Base-by-base conservation (phyloP, 2,329 filamentous ascomycete genomes). In the Atkinsonella texensis region DNA sequence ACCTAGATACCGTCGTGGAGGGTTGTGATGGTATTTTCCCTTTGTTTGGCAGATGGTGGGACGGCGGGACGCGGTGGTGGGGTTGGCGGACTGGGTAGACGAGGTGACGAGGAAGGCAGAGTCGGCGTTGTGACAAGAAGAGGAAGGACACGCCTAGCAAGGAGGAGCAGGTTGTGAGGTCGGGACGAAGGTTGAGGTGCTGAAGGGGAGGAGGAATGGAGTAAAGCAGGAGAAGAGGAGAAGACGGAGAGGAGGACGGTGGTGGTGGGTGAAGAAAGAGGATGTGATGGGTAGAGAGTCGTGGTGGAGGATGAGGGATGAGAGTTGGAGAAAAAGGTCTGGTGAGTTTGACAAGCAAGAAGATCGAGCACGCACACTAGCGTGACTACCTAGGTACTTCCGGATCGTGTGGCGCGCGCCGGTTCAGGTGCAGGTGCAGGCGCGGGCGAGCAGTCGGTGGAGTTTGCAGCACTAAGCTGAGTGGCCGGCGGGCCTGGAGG, bases 131-230 rank as follows among this genome's bases (percentile, higher is more conserved):
- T 41, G 48, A 50, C 44, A 50, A 54, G 51, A 23, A 39, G 48
- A 43, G 51, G 48, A 49, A 43, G 7, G 28, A 23, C 20, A 23
- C 20, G 28, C 5, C 28, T 28, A 8, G 28, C 28, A 28, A 28
- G 28, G 28, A 28, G 28, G 46, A 35, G 31, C 20, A 43, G 51
- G 38, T 49, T 53, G 28, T 33, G 20, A 50, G 49, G 53, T 54
- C 50, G 55, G 55, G 55, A 56, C 51, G 20, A 28, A 31, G 17
- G 46, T 33, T n/a, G 39, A 52, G 40, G 7, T 28, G 43, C 17
- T 48, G 44, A 53, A 48, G 53, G 48, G 20, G 51, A n/a, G 28
- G 35, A n/a, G 28, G 35, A 33, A 18, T 10, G 18, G 45, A 38
- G 45, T 38, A 39, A 40, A 43, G 47, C 9, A 28, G 42, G 20